Conservation (phyloP, 352 stramenopile species). For the Phytophthora boehmeriae region DNA sequence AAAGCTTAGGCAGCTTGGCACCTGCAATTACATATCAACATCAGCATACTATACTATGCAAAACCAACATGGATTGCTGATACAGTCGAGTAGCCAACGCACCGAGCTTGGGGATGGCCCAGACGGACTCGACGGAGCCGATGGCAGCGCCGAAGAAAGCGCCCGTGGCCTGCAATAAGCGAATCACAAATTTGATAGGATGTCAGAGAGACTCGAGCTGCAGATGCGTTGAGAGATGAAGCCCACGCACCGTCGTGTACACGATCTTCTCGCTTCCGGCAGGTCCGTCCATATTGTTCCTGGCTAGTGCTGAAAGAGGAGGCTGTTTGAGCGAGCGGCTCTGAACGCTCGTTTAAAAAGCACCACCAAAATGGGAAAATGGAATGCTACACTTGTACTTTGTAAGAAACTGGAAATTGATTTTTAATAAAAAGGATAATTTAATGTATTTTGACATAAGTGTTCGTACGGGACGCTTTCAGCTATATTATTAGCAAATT, state of each 20-base stretch:
- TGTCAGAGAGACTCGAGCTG: not conserved
- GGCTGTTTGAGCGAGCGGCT: conserved; percentile 19
- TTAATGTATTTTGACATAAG: not conserved
- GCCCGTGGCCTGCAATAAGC: conserved; percentile 53
- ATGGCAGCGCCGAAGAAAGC: conserved; percentile 78
- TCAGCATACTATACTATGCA: not conserved
- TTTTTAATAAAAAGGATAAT: not conserved
- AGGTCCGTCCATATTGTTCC: conserved; percentile 61
- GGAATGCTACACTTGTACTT: not conserved
- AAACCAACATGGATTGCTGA: too few relatives aligned
- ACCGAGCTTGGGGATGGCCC: conserved; percentile 89
- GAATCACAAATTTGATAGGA: not conserved
- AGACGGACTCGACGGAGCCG: conserved; percentile 86
- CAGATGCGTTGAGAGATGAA: not conserved
- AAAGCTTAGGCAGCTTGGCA: conserved; percentile 82
- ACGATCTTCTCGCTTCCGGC: conserved; percentile 82
- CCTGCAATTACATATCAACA: conserved; percentile 36
- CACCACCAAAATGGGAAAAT: conserved; percentile 15
- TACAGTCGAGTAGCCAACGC: conserved; percentile 9
- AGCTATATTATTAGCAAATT: too few relatives aligned
- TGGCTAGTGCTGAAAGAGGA: conserved; percentile 20
- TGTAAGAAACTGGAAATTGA: not conserved
- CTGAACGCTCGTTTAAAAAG: conserved; percentile 13
- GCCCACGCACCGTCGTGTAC: conserved; percentile 58
- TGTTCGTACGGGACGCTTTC: conserved; percentile 51